These are phyloP conservation scores for Nakazawaea wickerhamii DNA, from an alignment of 805 yeast genomes.

Conservation along the genomic window DNA sequence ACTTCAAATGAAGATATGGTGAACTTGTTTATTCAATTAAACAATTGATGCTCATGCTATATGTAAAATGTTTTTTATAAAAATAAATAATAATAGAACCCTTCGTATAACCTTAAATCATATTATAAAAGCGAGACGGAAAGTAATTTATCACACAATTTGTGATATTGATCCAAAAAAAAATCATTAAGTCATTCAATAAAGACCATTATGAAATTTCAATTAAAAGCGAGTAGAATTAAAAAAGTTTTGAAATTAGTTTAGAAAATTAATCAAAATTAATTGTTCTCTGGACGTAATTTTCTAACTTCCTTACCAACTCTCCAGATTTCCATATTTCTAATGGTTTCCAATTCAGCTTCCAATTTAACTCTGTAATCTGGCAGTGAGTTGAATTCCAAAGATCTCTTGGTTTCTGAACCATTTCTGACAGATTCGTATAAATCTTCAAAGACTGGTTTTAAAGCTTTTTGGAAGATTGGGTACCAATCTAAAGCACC, in stretches of 20 bases:
- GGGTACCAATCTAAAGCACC: slow-evolving; percentile 99
- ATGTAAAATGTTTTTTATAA: neutral
- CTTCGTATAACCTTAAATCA: slow-evolving; percentile 11
- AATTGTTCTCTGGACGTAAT: slow-evolving; percentile 98
- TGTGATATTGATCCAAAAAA: slow-evolving; percentile 10
- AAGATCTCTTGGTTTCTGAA: slow-evolving; percentile 94
- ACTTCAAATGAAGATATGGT: slow-evolving; percentile 4
- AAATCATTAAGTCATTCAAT: slow-evolving; percentile 33
- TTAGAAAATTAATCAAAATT: slow-evolving; percentile 24
- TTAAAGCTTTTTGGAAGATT: slow-evolving; percentile 95
- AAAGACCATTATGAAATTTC: slow-evolving; percentile 25
- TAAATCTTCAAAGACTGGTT: slow-evolving; percentile 96
- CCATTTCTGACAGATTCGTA: slow-evolving; percentile 95
- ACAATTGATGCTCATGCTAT: slow-evolving; percentile 12
- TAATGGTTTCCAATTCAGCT: slow-evolving; percentile 86
- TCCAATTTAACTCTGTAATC: slow-evolving; percentile 97
- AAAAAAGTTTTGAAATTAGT: slow-evolving; percentile 10
- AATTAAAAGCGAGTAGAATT: slow-evolving; percentile 14
- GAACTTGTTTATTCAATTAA: slow-evolving; percentile 13
- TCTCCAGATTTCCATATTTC: slow-evolving; percentile 98
- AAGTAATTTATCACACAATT: slow-evolving; percentile 16
- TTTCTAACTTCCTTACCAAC: slow-evolving; percentile 99
- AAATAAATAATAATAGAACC: neutral
- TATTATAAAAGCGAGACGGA: slow-evolving; percentile 13
- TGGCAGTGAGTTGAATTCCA: slow-evolving; percentile 96